Percentiles rank a stretch among this genome's conserved stretches.
These are phyloP conservation scores for Agroathelia rolfsii DNA, from an alignment of 1,284 basidiomycete genomes.

Conservation along the genomic window DNA sequence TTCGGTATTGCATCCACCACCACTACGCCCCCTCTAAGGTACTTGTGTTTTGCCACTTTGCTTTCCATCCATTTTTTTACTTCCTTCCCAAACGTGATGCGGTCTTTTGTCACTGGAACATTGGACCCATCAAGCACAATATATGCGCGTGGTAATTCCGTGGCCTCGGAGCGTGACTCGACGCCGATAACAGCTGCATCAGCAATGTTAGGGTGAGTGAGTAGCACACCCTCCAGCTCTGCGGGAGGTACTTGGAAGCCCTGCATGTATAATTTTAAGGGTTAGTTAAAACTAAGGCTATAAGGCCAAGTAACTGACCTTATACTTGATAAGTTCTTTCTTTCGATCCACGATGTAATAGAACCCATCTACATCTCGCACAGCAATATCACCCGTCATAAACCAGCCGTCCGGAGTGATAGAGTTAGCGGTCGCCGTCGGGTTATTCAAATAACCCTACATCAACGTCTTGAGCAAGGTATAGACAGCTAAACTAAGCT, in stretches of 20 bases:
- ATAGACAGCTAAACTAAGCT: too few species aligned
- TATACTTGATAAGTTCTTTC: constrained; percentile 12
- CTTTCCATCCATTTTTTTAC: constrained; percentile 54
- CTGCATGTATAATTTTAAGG: not conserved
- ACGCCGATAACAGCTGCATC: constrained; percentile 27
- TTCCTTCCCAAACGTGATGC: constrained; percentile 35
- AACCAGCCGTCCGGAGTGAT: constrained; percentile 14
- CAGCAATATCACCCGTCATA: constrained; percentile 14
- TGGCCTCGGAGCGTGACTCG: too few species aligned
- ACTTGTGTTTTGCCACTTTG: constrained; percentile 59
- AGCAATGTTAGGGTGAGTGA: constrained; percentile 22
- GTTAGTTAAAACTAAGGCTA: not conserved
- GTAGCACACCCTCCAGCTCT: constrained; percentile 27
- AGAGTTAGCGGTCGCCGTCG: constrained; percentile 13
- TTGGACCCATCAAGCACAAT: too few species aligned
- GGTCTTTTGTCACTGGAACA: too few species aligned
- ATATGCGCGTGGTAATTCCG: too few species aligned
- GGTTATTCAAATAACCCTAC: constrained; percentile 15
- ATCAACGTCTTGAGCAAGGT: too few species aligned
- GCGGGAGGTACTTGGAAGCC: constrained; percentile 26
- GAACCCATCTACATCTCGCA: constrained; percentile 9
- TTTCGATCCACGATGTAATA: constrained; percentile 13
- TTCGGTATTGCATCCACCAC: constrained; percentile 53
- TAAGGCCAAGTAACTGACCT: not conserved
- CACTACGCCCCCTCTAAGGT: constrained; percentile 53